Percentiles rank a stretch among this genome's conserved stretches.
These are phyloP conservation scores for Thielaviopsis musarum DNA, from an alignment of 2,329 filamentous ascomycete genomes.

Conservation along the genomic window DNA sequence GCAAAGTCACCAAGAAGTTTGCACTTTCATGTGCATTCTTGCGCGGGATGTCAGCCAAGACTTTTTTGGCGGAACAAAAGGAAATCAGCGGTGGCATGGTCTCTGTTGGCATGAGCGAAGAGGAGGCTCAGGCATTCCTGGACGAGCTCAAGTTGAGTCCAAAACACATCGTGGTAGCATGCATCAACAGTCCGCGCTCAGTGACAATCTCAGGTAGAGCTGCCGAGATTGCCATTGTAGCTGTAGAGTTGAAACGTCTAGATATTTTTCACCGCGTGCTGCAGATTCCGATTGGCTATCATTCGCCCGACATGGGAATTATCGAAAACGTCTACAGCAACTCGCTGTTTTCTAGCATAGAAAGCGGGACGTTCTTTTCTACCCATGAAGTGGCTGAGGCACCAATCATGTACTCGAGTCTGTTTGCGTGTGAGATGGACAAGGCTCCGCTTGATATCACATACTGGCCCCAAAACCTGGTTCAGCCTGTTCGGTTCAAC, in stretches of 20 bases:
- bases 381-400: background rate
- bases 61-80: constrained; percentile 16
- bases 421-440: constrained; percentile 15
- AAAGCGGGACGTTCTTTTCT: background rate
- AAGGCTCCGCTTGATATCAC: constrained; percentile 16
- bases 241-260: constrained; percentile 18
- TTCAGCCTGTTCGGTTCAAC: constrained; percentile 27
- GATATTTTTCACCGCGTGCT: constrained; percentile 22
- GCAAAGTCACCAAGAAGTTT: constrained; percentile 20
- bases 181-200: constrained; percentile 27
- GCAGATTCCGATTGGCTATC: constrained; percentile 25
- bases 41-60: constrained; percentile 22
- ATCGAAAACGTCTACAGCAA: constrained; percentile 23
- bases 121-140: constrained; percentile 14
- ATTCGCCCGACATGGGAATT: constrained; percentile 27
- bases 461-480: constrained; percentile 32
- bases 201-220: constrained; percentile 27
- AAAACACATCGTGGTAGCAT: constrained; percentile 22
- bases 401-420: constrained; percentile 26
- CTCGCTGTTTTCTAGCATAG: background rate
- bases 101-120: constrained; percentile 21
- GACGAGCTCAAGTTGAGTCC: constrained; percentile 16
- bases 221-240: constrained; percentile 19
- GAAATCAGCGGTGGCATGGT: constrained; percentile 25
- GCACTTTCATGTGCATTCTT: constrained; percentile 27